Evolutionary conservation across 2,329 filamentous ascomycete species (phyloP).

Genomic region (Phaeoacremonium minimum): DNA sequence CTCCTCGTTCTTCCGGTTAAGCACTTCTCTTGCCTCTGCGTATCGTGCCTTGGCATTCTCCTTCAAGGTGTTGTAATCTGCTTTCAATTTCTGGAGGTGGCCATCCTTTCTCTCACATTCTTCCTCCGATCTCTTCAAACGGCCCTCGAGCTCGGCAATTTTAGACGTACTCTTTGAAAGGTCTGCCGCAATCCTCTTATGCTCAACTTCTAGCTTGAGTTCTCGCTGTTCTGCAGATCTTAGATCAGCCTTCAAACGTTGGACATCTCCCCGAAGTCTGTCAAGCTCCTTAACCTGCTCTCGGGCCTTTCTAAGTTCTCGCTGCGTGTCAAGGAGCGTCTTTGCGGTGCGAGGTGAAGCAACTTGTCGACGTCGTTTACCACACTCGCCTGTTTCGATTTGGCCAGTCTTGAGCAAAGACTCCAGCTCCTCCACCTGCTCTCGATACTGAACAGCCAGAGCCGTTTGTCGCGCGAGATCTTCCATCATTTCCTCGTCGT

Average conservation of each 20-base stretch:
- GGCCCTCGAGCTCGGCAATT: conserved; percentile 22
- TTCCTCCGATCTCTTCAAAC: conserved; percentile 13
- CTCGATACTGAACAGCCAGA: conserved; percentile 52
- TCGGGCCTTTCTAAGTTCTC: conserved; percentile 50
- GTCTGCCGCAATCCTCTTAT: conserved; percentile 24
- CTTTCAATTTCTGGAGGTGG: conserved; percentile 32
- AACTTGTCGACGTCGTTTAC: conserved; percentile 28
- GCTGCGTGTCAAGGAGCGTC: conserved; percentile 46
- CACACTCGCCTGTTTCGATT: conserved; percentile 20
- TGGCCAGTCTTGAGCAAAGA: conserved; percentile 37
- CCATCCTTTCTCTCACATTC: conserved; percentile 19
- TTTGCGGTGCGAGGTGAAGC: conserved; percentile 46
- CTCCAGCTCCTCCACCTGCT: conserved; percentile 56
- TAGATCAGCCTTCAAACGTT: conserved; percentile 45
- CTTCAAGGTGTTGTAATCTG: conserved; percentile 50
- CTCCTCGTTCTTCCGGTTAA: conserved; percentile 53
- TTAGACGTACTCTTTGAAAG: conserved; percentile 17
- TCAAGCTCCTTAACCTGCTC: conserved; percentile 49
- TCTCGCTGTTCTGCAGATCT: conserved; percentile 40
- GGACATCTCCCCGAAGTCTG: conserved; percentile 48
- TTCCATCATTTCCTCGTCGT: conserved; percentile 42
- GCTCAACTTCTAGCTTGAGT: conserved; percentile 29
- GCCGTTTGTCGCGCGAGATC: conserved; percentile 55
- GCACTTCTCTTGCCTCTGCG: conserved; percentile 49
- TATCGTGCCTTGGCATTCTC: conserved; percentile 48